phyloP scores from a whole-genome alignment of 129 eudicot species.

The Apium graveolens region DNA sequence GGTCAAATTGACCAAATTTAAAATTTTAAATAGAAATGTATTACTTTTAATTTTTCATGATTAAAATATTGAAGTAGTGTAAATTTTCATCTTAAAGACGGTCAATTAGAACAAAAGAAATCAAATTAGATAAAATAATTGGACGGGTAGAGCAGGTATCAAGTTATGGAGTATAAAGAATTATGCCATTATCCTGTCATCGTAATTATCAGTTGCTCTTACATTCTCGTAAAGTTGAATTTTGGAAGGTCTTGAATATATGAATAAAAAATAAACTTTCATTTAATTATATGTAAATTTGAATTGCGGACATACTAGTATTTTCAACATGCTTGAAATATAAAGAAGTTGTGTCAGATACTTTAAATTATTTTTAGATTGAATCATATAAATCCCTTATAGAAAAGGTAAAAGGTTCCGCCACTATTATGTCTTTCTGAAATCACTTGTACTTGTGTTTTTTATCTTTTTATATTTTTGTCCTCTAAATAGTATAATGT shows the following conservation, averaged over 20 bases:
- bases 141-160: background rate
- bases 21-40: background rate
- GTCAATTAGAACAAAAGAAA: background rate
- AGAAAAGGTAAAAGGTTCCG: background rate
- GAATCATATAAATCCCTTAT: background rate
- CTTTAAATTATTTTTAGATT: background rate
- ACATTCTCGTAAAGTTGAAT: background rate
- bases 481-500: slow-evolving; percentile 1
- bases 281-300: background rate
- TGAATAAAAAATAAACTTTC: background rate
- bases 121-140: background rate
- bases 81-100: background rate
- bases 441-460: background rate
- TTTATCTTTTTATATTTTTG: background rate
- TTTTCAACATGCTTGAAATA: background rate
- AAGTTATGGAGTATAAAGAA: background rate
- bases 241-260: background rate
- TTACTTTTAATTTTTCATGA: background rate
- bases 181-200: background rate
- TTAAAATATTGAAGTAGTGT: background rate
- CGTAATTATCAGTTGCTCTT: background rate
- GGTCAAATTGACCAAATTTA: background rate
- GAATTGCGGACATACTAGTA: background rate
- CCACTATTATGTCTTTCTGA: background rate
- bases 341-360: background rate